Conservation (phyloP, 352 stramenopile species). For the Bremia lactucae region DNA sequence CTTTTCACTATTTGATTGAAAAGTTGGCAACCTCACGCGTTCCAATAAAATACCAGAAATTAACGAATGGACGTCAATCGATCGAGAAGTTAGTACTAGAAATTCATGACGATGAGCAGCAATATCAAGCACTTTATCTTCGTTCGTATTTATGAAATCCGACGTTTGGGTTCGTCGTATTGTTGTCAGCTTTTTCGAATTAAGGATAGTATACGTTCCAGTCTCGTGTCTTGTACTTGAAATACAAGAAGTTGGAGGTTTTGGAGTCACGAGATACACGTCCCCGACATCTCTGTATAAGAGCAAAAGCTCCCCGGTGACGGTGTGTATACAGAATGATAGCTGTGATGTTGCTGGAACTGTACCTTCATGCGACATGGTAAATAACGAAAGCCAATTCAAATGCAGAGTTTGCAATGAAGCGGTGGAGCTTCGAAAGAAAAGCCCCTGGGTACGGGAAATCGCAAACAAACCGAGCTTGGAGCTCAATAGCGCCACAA, state of each 20-base stretch:
- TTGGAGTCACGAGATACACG: constrained; percentile 35
- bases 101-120: constrained; percentile 22
- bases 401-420: constrained; percentile 31
- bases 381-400: constrained; percentile 24
- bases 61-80: constrained; percentile 40
- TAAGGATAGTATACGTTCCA: constrained; percentile 11
- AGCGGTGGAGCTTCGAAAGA: constrained; percentile 41
- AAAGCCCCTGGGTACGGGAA: constrained; percentile 34
- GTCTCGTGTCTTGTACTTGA: constrained; percentile 2
- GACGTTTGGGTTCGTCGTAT: constrained; percentile 17
- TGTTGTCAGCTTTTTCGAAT: constrained; percentile 15
- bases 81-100: constrained; percentile 11
- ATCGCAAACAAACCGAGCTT: constrained; percentile 65
- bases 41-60: constrained; percentile 36
- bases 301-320: constrained; percentile 70
- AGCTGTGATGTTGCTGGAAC: constrained; percentile 7
- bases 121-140: constrained; percentile 17
- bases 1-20: constrained; percentile 4
- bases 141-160: neutral
- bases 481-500: constrained; percentile 38
- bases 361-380: neutral
- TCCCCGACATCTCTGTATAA: constrained; percentile 21
- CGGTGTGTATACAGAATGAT: constrained; percentile 42
- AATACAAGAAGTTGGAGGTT: constrained; percentile 1
- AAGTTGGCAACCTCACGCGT: constrained; percentile 24